phyloP scores from a whole-genome alignment of 73 alveolate species.

The Uronychia binucleata region DNA sequence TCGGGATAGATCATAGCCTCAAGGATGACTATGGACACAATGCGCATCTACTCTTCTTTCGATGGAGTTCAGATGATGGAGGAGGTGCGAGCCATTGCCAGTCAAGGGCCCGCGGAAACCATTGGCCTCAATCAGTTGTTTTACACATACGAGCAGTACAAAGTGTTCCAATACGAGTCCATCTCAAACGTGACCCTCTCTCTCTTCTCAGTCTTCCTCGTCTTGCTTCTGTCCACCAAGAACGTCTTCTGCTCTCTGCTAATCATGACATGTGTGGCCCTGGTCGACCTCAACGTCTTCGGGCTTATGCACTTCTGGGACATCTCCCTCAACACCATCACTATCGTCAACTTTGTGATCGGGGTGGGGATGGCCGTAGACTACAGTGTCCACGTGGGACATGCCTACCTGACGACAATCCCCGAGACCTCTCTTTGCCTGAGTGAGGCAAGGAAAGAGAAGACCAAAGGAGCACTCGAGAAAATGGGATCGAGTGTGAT shows the following conservation, averaged over 20 bases:
- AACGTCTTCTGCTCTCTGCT: not conserved
- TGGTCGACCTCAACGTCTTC: slow-evolving; percentile 32
- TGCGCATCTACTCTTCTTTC: too few species aligned
- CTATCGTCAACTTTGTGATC: slow-evolving; percentile 45
- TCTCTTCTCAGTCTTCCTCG: slow-evolving; percentile 23
- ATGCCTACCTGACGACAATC: slow-evolving; percentile 12
- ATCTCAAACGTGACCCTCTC: slow-evolving; percentile 34
- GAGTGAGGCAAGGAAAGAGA: not conserved
- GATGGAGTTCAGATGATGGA: slow-evolving; percentile 13
- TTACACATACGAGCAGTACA: not conserved
- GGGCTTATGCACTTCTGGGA: slow-evolving; percentile 49
- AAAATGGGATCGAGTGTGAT: slow-evolving; percentile 43
- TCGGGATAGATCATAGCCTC: not conserved
- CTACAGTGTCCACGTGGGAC: slow-evolving; percentile 55
- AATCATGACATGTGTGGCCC: not conserved
- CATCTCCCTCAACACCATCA: slow-evolving; percentile 34
- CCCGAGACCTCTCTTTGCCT: not conserved
- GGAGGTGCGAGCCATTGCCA: not conserved
- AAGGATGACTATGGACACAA: not conserved
- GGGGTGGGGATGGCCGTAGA: slow-evolving; percentile 58
- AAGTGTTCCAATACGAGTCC: slow-evolving; percentile 8
- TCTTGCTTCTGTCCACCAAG: slow-evolving; percentile 2
- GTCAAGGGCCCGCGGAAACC: not conserved
- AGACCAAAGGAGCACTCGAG: slow-evolving; percentile 30
- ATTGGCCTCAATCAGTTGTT: not conserved